Evolutionary conservation across 208 protist species (phyloP), one percentile per base, ranked within the genome.

Genomic region (Leptomonas seymouri): DNA sequence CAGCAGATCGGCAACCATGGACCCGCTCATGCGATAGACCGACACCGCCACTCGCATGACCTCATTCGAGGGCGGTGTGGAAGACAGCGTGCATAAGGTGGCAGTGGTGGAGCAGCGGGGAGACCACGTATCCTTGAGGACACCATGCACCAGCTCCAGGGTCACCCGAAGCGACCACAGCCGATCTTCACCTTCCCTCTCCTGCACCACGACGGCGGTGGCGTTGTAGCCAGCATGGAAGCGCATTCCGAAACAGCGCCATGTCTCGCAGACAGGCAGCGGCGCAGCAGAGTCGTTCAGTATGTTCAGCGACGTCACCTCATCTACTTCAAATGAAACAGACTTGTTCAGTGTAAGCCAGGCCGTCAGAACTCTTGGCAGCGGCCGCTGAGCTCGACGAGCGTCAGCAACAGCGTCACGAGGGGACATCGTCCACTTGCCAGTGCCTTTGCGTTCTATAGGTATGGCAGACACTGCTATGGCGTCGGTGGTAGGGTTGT

Each of bases 21-120:
- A 49, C 23, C 55, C 68, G 39, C 75, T 69, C 3, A 66, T 28
- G 63, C 75, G 67, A 58, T 71, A 80, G 34, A 72, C 62, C 0
- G 57, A 71, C 28, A 70, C 57, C n/a, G 56, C 42, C 41, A 73
- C 70, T 12, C 75, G 75, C 63, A 66, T 18, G 50, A 75, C 68
- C 58, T 27, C 59, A 21, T 44, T 50, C 39, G 50, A 53, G 36
- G 50, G 21, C 4, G 59, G 20, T 8, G 51, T 51, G 14, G 58
- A 30, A 5, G 42, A 44, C 36, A 31, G 21, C 28, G 51, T 8
- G 51, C 28, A n/a, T 2, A 20, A 39, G 3, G 31, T 15, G 51
- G 51, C 51, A 6, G 14, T 1, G 28, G 12, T 20, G 14, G 23
- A 12, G 31, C 53, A 14, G 30, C n/a, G 30, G 0, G 9, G 44